Evolutionary conservation across 345 rosid genomes (phyloP).

Genomic region (Lepidium aucheri): DNA sequence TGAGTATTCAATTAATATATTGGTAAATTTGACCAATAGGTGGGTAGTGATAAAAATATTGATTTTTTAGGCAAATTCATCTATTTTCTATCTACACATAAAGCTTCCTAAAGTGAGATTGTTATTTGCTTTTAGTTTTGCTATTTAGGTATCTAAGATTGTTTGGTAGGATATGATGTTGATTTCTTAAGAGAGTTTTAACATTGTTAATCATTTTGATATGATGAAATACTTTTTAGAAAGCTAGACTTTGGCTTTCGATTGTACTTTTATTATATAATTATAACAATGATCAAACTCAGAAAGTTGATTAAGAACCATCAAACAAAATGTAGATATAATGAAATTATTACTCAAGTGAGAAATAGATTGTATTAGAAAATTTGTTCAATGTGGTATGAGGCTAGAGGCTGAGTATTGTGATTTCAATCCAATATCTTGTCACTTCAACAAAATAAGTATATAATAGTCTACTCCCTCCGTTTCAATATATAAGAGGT

Average conservation of each 20-base stretch:
- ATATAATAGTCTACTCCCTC: no score
- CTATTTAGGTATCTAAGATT: neutral
- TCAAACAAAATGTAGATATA: neutral
- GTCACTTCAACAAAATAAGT: neutral
- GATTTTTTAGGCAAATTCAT: neutral
- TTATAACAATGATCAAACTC: neutral
- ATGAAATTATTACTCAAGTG: no score
- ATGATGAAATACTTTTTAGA: neutral
- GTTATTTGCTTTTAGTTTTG: neutral
- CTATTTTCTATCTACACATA: neutral
- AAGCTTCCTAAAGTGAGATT: neutral
- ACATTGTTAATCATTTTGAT: neutral
- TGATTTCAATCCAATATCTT: neutral
- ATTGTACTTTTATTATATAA: neutral
- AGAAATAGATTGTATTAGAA: neutral
- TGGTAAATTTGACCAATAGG: slow-evolving; percentile 9
- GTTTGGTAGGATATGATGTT: slow-evolving; percentile 22
- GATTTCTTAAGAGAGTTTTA: neutral
- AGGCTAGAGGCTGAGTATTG: neutral
- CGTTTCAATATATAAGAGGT: no score
- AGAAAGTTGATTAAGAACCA: neutral
- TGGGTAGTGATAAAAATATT: slow-evolving; percentile 9
- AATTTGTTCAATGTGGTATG: no score
- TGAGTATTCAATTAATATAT: no score
- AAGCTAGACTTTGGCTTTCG: neutral